Percentiles rank a stretch among this genome's conserved stretches.
Evolutionary conservation across 1,139 yeast genomes (phyloP).

Genomic region (Pichia sp.): DNA sequence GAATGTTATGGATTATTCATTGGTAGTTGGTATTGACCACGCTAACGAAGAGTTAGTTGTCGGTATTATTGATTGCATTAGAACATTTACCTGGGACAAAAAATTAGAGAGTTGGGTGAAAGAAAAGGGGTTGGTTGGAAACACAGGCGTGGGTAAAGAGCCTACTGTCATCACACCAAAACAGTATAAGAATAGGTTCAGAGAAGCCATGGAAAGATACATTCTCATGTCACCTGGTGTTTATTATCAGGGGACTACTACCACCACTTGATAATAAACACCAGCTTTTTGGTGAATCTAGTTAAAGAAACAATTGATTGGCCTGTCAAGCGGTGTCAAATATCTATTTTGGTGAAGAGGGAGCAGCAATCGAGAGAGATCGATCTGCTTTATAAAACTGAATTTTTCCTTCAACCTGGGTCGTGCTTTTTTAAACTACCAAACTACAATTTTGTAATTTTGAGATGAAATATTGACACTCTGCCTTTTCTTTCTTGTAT

Average conservation of each 20-base stretch:
- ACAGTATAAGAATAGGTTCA: conserved; percentile 84
- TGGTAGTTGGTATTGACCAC: conserved; percentile 85
- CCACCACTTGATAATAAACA: background rate
- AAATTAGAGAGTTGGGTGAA: conserved; percentile 98
- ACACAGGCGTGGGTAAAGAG: conserved; percentile 77
- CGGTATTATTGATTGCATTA: conserved; percentile 91
- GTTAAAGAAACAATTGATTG: too few relatives aligned
- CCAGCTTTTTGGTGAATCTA: too few relatives aligned
- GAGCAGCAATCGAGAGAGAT: too few relatives aligned
- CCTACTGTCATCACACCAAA: conserved; percentile 97
- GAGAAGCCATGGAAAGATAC: conserved; percentile 97
- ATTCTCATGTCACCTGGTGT: conserved; percentile 91
- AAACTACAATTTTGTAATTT: too few relatives aligned
- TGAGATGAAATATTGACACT: too few relatives aligned
- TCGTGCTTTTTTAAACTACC: too few relatives aligned
- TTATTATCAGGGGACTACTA: conserved; percentile 39
- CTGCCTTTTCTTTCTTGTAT: too few relatives aligned
- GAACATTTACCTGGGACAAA: conserved; percentile 98
- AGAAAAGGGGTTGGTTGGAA: conserved; percentile 82
- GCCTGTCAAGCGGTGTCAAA: too few relatives aligned
- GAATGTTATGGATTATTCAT: conserved; percentile 98
- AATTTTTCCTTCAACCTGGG: too few relatives aligned
- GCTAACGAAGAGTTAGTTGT: conserved; percentile 66
- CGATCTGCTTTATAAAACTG: too few relatives aligned
- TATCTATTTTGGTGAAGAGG: too few relatives aligned